Conservation (phyloP, 2,329 filamentous ascomycete genomes). For the Atkinsonella hypoxylon region DNA sequence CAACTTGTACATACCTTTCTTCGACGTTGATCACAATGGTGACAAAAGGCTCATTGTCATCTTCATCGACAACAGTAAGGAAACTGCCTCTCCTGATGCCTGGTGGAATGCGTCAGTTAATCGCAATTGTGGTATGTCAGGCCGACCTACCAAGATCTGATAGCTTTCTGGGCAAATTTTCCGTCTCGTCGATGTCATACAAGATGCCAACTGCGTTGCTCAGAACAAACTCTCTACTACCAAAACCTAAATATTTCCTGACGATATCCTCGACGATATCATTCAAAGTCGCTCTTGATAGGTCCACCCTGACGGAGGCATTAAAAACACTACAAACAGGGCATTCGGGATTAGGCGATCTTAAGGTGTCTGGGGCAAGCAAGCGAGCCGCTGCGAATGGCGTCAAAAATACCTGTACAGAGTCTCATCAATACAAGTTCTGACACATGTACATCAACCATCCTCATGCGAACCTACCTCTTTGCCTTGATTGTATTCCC, state of each 20-base stretch:
- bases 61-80: constrained; percentile 74
- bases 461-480: constrained; percentile 40
- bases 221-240: constrained; percentile 65
- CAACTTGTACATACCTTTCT: constrained; percentile 38
- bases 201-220: constrained; percentile 65
- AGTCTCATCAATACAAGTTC: constrained; percentile 4
- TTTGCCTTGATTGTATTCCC: constrained; percentile 57
- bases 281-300: constrained; percentile 59
- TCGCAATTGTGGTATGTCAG: not conserved
- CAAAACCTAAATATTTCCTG: constrained; percentile 59
- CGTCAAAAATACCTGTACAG: constrained; percentile 60
- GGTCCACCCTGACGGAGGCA: constrained; percentile 54
- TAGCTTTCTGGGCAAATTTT: constrained; percentile 73
- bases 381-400: constrained; percentile 48
- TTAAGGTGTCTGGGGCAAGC: constrained; percentile 43
- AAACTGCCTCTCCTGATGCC: constrained; percentile 63
- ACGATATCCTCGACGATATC: constrained; percentile 70
- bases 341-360: constrained; percentile 67
- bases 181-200: constrained; percentile 81
- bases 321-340: constrained; percentile 71
- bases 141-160: constrained; percentile 51
- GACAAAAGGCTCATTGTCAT: constrained; percentile 61
- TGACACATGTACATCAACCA: not conserved
- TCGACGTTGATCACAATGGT: constrained; percentile 66
- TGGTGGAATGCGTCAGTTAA: constrained; percentile 16